These are phyloP conservation scores for Sindora glabra DNA, from an alignment of 306 rosid species.

Conservation along the genomic window DNA sequence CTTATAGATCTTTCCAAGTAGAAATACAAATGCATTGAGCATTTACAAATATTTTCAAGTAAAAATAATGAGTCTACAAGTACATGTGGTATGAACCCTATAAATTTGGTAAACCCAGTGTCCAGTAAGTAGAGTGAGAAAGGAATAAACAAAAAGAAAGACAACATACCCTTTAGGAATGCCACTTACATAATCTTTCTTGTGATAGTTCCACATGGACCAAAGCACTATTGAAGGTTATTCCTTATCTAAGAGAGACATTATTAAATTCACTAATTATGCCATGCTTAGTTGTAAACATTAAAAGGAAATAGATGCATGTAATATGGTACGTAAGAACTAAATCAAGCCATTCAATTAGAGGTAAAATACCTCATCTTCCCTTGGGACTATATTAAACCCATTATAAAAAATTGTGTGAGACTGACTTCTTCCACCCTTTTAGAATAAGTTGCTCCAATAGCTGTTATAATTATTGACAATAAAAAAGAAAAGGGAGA, in stretches of 20 bases:
- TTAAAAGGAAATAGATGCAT: too few relatives aligned
- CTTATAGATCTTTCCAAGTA: too few relatives aligned
- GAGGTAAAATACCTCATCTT: conserved; percentile 32
- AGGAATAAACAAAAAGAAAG: too few relatives aligned
- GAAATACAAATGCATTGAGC: too few relatives aligned
- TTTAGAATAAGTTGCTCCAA: conserved; percentile 32
- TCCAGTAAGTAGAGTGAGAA: too few relatives aligned
- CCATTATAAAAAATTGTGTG: conserved; percentile 35
- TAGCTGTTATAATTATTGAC: background rate
- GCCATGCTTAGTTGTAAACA: background rate
- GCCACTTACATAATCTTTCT: conserved; percentile 39
- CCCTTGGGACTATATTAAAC: conserved; percentile 31
- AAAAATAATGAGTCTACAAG: too few relatives aligned
- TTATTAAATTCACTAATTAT: background rate
- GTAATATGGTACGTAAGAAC: background rate
- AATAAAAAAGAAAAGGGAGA: background rate
- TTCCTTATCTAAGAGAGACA: conserved; percentile 19
- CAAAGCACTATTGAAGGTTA: conserved; percentile 28
- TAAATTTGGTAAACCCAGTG: too few relatives aligned
- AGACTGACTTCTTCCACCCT: conserved; percentile 20
- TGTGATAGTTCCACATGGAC: conserved; percentile 37
- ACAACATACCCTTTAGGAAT: conserved; percentile 26
- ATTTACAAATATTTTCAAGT: too few relatives aligned
- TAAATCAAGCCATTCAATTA: background rate
- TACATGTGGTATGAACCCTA: too few relatives aligned